These are phyloP conservation scores for Pelargonium citronellum DNA, from an alignment of 441 rosid genomes.

Conservation along the genomic window DNA sequence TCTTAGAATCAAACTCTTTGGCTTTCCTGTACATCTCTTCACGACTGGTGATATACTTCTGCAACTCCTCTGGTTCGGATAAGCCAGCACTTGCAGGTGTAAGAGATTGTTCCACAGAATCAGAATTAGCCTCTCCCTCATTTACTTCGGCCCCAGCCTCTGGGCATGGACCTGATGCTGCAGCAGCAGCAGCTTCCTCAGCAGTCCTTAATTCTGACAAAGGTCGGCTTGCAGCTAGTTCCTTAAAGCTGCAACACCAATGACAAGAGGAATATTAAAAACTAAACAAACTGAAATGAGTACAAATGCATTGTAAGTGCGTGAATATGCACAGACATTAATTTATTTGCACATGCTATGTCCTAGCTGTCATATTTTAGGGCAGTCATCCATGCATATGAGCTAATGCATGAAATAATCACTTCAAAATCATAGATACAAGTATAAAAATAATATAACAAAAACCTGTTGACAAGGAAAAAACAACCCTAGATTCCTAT, in stretches of 20 bases:
- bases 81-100: conserved; percentile 59
- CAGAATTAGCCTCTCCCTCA: conserved; percentile 52
- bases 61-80: conserved; percentile 85
- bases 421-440: not conserved
- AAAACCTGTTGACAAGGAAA: not conserved
- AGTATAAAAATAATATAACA: not conserved
- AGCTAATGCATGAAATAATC: not conserved
- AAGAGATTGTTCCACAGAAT: conserved; percentile 47
- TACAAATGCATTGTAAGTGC: not conserved
- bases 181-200: conserved; percentile 54
- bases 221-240: conserved; percentile 65
- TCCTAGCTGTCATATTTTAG: not conserved
- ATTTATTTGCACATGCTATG: not conserved
- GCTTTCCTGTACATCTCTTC: conserved; percentile 88
- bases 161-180: conserved; percentile 28
- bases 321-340: not conserved
- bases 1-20: conserved; percentile 88
- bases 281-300: conserved; percentile 9
- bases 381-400: not conserved
- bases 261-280: conserved; percentile 14
- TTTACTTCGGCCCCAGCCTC: conserved; percentile 41
- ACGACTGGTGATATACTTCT: conserved; percentile 71
- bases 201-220: conserved; percentile 68
- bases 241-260: conserved; percentile 64
- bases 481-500: not conserved